phyloP scores from a whole-genome alignment of 805 yeast species.

The Myxozyma lipomycoides region DNA sequence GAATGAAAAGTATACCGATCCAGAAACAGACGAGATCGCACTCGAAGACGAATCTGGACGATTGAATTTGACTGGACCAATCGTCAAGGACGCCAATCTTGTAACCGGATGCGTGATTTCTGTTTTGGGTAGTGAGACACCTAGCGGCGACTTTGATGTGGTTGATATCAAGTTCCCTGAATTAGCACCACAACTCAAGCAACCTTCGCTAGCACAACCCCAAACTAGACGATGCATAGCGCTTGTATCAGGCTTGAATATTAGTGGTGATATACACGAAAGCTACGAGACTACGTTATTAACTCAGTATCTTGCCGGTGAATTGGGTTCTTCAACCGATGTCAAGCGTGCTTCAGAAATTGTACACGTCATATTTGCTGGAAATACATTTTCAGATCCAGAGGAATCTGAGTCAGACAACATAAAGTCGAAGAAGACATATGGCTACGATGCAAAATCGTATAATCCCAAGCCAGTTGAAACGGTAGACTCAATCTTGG shows the following conservation, averaged over 20 bases:
- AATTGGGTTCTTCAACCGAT: slow-evolving; percentile 44
- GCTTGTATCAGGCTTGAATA: slow-evolving; percentile 68
- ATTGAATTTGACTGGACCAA: slow-evolving; percentile 57
- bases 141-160: slow-evolving; percentile 78
- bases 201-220: neutral
- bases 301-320: slow-evolving; percentile 69
- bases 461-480: slow-evolving; percentile 30
- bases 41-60: slow-evolving; percentile 93
- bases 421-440: slow-evolving; percentile 23
- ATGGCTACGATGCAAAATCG: slow-evolving; percentile 21
- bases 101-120: slow-evolving; percentile 92
- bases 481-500: slow-evolving; percentile 53
- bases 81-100: slow-evolving; percentile 43
- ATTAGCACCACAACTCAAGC: slow-evolving; percentile 50
- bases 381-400: slow-evolving; percentile 53
- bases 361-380: slow-evolving; percentile 62
- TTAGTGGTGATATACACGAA: slow-evolving; percentile 46
- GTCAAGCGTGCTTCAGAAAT: slow-evolving; percentile 32
- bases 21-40: slow-evolving; percentile 56
- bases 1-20: slow-evolving; percentile 50
- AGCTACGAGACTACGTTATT: slow-evolving; percentile 53
- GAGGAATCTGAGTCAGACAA: slow-evolving; percentile 12
- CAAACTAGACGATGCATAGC: slow-evolving; percentile 47
- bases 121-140: slow-evolving; percentile 77
- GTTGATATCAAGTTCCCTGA: slow-evolving; percentile 75